These are phyloP conservation scores for Metarhizium guizhouense DNA, from an alignment of 2,329 filamentous ascomycete genomes.

Conservation along the genomic window DNA sequence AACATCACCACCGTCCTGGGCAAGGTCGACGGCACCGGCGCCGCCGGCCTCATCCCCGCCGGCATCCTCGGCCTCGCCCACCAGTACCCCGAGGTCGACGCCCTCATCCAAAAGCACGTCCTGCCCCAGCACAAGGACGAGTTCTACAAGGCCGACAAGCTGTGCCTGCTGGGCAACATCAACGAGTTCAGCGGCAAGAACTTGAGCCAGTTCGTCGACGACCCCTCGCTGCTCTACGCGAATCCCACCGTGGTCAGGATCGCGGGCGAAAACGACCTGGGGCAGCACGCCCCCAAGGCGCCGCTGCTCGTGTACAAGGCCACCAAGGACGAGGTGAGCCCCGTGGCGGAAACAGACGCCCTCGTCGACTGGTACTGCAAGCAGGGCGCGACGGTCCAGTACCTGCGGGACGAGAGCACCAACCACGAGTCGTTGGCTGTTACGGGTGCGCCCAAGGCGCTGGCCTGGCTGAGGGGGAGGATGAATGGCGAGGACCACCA, in stretches of 20 bases:
- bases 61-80: slow-evolving; percentile 13
- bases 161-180: slow-evolving; percentile 17
- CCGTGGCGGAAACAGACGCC: neutral
- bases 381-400: neutral
- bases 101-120: slow-evolving; percentile 10
- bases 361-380: neutral
- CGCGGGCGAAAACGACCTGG: neutral
- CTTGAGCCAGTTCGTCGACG: slow-evolving; percentile 30
- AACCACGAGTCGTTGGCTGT: neutral
- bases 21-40: slow-evolving; percentile 9
- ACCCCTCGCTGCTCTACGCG: slow-evolving; percentile 4
- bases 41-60: slow-evolving; percentile 14
- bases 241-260: neutral
- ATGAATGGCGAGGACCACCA: neutral
- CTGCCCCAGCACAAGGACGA: slow-evolving; percentile 17
- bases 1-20: slow-evolving; percentile 11
- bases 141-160: slow-evolving; percentile 15
- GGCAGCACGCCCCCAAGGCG: neutral
- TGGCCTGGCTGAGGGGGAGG: neutral
- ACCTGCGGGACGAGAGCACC: neutral
- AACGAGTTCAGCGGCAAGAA: slow-evolving; percentile 22
- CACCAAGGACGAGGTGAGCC: slow-evolving; percentile 1
- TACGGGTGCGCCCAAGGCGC: neutral
- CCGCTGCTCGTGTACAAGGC: slow-evolving; percentile 3
- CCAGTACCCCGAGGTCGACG: slow-evolving; percentile 11